Conservation (phyloP, 805 yeast genomes). For the Pichia scutulata region DNA sequence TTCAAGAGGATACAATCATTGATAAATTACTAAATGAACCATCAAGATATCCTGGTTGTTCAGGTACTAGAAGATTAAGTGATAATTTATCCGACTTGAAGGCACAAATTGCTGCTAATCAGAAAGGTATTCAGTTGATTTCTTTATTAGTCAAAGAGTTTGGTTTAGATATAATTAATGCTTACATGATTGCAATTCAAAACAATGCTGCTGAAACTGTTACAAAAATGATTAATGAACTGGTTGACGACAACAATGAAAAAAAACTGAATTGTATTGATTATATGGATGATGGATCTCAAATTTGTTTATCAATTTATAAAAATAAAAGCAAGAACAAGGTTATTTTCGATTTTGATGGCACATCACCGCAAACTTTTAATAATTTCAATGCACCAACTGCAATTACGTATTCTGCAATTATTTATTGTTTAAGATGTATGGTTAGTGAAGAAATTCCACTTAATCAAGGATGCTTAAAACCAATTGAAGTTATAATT, state of each 20-base stretch:
- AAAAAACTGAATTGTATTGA: conserved; percentile 46
- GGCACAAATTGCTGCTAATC: conserved; percentile 86
- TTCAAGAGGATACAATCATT: conserved; percentile 66
- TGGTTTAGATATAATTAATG: conserved; percentile 48
- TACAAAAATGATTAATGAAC: conserved; percentile 39
- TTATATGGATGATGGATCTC: conserved; percentile 76
- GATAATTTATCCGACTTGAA: conserved; percentile 81
- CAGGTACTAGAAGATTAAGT: conserved; percentile 77
- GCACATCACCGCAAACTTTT: conserved; percentile 80
- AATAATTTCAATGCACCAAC: conserved; percentile 91
- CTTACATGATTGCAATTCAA: conserved; percentile 78
- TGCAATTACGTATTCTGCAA: conserved; percentile 84
- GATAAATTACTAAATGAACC: conserved; percentile 60
- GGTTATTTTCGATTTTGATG: conserved; percentile 76
- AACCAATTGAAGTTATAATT: conserved; percentile 62
- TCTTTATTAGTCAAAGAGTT: conserved; percentile 54
- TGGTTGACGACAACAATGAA: conserved; percentile 36
- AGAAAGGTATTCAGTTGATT: conserved; percentile 69
- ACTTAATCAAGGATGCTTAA: conserved; percentile 84
- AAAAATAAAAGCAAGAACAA: conserved; percentile 38
- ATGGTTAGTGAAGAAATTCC: conserved; percentile 85
- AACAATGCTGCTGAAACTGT: conserved; percentile 71
- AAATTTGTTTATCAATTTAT: conserved; percentile 45
- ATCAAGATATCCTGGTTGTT: conserved; percentile 74
- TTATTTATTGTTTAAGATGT: conserved; percentile 78